Evolutionary conservation across 148 eudicot species (phyloP), one percentile per base, ranked within the genome.

Genomic region (Rhododendron henanense): DNA sequence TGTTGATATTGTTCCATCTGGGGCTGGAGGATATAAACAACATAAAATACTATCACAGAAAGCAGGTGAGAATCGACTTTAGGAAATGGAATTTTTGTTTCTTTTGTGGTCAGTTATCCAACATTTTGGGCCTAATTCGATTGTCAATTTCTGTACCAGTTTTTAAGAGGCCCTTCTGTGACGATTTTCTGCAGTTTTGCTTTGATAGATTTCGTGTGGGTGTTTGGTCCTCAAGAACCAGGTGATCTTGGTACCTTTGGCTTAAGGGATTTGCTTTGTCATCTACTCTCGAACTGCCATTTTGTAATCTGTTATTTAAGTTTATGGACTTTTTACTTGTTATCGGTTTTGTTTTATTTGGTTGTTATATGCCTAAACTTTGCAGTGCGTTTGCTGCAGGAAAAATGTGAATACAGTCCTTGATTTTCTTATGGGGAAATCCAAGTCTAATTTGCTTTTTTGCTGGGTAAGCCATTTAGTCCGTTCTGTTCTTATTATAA

Each of bases 81-180:
- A 44, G 31, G 57, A 67, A 4, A 7, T 10, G 41, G 19, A 79
- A 2, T 51, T 79, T 48, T 71, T 31, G 1, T 71, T 28, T 31
- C 6, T 71, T 33, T 14, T 5, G 6, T 71, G 50, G 19, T 75
- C 48, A 23, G 59, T 75, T 53, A 21, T 71, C 14, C 25, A 31
- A 84, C 74, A 69, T 55, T 28, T 85, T 67, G 48, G 2, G 74
- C 65, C 81, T 87, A 25, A 85, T 87, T 74, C 81, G 78, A 33
- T 73, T 50, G 33, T 82, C 82, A 31, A 78, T 77, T 90, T 76
- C 33, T 79, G 10, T 88, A 53, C 28, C 93, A 96, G 98, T 94
- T 83, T 96, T 90, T 87, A 94, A 90, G 93, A 94, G 98, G 88
- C 98, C 95, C 35, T 94, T 90, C 74, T 92, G 94, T 87, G 94